Conservation (phyloP, 2,329 filamentous ascomycete species). For the Aspergillus sp. region DNA sequence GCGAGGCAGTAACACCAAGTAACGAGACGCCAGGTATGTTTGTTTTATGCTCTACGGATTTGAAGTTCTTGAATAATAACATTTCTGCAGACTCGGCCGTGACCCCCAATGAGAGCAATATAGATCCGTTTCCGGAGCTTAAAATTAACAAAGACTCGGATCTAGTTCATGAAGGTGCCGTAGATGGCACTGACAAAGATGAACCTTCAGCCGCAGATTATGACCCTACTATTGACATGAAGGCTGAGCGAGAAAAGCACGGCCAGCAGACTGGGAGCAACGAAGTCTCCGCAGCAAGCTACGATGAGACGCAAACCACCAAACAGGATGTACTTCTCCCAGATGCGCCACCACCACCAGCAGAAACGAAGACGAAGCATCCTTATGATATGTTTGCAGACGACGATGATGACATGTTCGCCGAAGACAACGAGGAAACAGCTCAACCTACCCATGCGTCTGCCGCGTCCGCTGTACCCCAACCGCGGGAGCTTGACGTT, state of each 20-base stretch:
- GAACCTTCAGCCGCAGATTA: conserved; percentile 92
- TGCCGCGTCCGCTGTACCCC: conserved; percentile 50
- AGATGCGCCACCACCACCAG: conserved; percentile 37
- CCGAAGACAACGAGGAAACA: conserved; percentile 62
- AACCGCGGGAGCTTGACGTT: conserved; percentile 61
- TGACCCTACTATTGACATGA: conserved; percentile 84
- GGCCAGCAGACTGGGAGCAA: conserved; percentile 62
- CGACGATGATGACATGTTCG: conserved; percentile 82
- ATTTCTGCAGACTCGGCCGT: conserved; percentile 35
- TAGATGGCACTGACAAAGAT: conserved; percentile 56
- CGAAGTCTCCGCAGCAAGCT: conserved; percentile 54
- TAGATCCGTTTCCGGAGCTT: conserved; percentile 59
- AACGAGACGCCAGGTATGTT: conserved; percentile 40
- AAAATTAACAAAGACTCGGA: conserved; percentile 66
- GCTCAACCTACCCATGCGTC: conserved; percentile 51
- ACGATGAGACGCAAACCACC: conserved; percentile 58
- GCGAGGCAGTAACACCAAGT: conserved; percentile 42
- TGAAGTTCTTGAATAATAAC: not conserved
- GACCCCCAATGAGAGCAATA: conserved; percentile 49
- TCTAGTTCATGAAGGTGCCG: conserved; percentile 57
- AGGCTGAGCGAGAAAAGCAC: conserved; percentile 74
- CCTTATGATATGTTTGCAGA: conserved; percentile 65
- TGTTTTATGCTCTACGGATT: not conserved
- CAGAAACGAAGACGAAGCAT: conserved; percentile 47
- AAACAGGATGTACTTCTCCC: conserved; percentile 53